A percentile compares a stretch with the other conserved stretches of the same genome.
Conservation (phyloP, 2,329 filamentous ascomycete genomes). For the Acrocalymma vagum region DNA sequence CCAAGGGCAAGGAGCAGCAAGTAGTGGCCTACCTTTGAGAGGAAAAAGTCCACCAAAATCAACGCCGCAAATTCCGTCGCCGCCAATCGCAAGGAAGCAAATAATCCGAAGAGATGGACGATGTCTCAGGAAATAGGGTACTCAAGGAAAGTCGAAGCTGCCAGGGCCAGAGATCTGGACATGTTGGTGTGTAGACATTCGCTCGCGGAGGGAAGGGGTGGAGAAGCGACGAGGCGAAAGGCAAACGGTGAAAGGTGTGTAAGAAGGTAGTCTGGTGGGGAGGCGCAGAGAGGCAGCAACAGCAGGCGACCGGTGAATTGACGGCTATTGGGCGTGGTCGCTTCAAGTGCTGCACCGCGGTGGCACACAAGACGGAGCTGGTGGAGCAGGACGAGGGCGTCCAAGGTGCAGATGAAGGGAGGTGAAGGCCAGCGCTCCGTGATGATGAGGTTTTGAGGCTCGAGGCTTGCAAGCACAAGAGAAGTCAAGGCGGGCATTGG, state of each 20-base stretch:
- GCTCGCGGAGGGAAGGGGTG: constrained; percentile 10
- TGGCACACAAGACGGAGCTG: constrained; percentile 14
- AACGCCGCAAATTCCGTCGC: constrained; percentile 32
- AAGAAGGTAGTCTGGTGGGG: too few species aligned
- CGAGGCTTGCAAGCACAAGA: constrained; percentile 4
- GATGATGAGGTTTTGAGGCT: constrained; percentile 2
- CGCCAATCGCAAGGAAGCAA: constrained; percentile 38
- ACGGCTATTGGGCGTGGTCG: too few species aligned
- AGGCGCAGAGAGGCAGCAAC: constrained; percentile 15
- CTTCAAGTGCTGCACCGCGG: too few species aligned
- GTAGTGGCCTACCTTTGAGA: constrained; percentile 9
- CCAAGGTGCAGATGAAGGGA: constrained; percentile 17
- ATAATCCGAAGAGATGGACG: constrained; percentile 32
- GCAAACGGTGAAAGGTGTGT: too few species aligned
- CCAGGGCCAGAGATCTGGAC: constrained; percentile 56
- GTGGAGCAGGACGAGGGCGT: constrained; percentile 23
- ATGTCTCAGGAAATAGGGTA: constrained; percentile 55
- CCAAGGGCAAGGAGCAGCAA: neutral
- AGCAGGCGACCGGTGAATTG: constrained; percentile 24
- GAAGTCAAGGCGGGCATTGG: constrained; percentile 24
- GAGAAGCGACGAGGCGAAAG: constrained; percentile 1
- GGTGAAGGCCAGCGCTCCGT: constrained; percentile 14
- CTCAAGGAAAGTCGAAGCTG: constrained; percentile 61
- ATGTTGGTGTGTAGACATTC: constrained; percentile 60
- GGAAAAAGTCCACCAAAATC: constrained; percentile 28